phyloP scores from a whole-genome alignment of 768 basidiomycete species.

The Mycena filopes region DNA sequence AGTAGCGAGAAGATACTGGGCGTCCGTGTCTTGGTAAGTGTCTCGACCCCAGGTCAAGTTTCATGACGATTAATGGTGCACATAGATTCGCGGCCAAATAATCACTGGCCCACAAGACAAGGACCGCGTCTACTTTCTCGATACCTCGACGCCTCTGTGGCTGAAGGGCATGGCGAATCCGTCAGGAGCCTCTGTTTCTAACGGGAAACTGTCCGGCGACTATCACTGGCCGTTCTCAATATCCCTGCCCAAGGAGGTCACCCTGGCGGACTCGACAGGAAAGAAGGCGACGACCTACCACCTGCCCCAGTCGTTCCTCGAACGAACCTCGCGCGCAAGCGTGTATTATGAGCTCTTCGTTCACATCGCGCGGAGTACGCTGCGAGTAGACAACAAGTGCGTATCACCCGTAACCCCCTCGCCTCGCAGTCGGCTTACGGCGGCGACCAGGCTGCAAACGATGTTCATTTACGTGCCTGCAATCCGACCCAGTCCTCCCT shows the following conservation, averaged over 20 bases:
- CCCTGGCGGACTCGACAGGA: constrained; percentile 25
- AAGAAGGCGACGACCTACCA: constrained; percentile 27
- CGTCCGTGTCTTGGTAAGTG: constrained; percentile 26
- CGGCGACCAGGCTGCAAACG: constrained; percentile 35
- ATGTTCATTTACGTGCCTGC: constrained; percentile 48
- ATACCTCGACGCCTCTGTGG: constrained; percentile 30
- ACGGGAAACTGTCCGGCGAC: constrained; percentile 47
- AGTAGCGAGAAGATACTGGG: constrained; percentile 29
- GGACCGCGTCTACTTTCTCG: constrained; percentile 25
- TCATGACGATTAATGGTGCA: neutral
- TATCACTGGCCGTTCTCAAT: constrained; percentile 55
- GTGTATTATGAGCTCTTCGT: constrained; percentile 52
- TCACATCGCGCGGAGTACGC: constrained; percentile 48
- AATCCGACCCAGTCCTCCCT: constrained; percentile 43
- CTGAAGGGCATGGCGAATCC: constrained; percentile 28
- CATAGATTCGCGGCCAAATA: constrained; percentile 27
- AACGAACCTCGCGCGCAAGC: constrained; percentile 43
- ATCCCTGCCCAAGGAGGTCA: constrained; percentile 47
- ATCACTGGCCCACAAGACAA: constrained; percentile 16
- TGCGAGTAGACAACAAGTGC: constrained; percentile 53
- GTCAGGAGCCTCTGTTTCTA: constrained; percentile 7
- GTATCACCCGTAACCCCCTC: constrained; percentile 20
- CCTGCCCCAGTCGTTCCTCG: constrained; percentile 49
- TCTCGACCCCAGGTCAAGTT: no score
- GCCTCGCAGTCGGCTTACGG: neutral